Base-by-base conservation (phyloP, 164 flowering plant genomes). In the Annona cherimola region DNA sequence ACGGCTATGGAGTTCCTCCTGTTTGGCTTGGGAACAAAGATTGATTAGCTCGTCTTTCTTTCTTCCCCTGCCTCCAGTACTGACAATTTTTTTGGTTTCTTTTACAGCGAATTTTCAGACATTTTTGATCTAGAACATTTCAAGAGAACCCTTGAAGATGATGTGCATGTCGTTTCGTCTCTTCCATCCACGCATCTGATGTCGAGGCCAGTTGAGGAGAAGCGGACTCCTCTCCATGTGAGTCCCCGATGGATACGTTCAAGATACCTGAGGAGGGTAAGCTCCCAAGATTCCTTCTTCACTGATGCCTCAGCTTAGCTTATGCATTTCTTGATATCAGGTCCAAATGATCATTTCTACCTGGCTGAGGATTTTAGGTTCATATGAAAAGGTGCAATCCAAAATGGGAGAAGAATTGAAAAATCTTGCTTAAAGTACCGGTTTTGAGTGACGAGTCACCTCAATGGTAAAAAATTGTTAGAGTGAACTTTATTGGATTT, bases 121-220 rank as follows among this genome's bases (percentile, higher is more conserved):
- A 94, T 94, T 73, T 94, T 94, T 76, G 98, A 94, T 77, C 73
- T 90, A 86, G 96, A 90, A 69, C 95, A 94, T 69, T 94, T 94
- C 87, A 94, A 89, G 87, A 85, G 69, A 26, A 86, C 81, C 43
- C 89, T 94, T 55, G 91, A 85, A 0, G 42, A 89, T 71, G 96
- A 94, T 81, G 95, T 94, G 0, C 73, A 86, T 20, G 71, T 94
- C 60, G 92, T 94, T 70, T 90, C 96, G 9, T 89, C 98, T 14
- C 82, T 96, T 64, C 99, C 99, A 1, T 92, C 99, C 0, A 93
- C 98, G 0, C 97, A 93, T 83, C 69, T 96, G 70, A 93, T 89
- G 98, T 83, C 91, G 0, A 87, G 95, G 78, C 98, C 96, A 0
- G 93, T 92, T 42, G 97, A 88, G 81, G 98, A 90, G 83, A 96